Percentiles rank a stretch among this genome's conserved stretches.
Conservation (phyloP, 1,284 basidiomycete genomes). For the Cystodermella granulosa region DNA sequence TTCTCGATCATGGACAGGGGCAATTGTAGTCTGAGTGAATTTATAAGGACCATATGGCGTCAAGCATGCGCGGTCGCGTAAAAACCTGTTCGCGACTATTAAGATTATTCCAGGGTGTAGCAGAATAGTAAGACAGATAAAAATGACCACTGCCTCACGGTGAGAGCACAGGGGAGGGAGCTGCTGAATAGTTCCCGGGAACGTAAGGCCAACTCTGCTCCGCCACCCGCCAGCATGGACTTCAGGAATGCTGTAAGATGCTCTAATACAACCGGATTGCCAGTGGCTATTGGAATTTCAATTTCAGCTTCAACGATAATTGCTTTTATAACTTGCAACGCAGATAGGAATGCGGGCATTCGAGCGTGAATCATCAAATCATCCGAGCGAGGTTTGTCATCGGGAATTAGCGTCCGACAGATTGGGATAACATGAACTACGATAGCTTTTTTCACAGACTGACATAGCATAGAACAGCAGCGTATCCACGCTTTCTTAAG, state of each 20-base stretch:
- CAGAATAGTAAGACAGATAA: constrained; percentile 12
- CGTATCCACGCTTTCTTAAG: constrained; percentile 60
- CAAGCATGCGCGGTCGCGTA: constrained; percentile 53
- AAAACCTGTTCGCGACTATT: constrained; percentile 14
- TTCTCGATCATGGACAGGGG: constrained; percentile 62
- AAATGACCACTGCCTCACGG: constrained; percentile 26
- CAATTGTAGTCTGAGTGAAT: constrained; percentile 62
- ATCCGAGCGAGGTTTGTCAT: constrained; percentile 32
- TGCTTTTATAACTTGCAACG: constrained; percentile 67
- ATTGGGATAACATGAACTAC: constrained; percentile 9
- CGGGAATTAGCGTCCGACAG: constrained; percentile 44
- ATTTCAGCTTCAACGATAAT: constrained; percentile 59
- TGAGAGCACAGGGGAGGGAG: constrained; percentile 28
- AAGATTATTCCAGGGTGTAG: no score
- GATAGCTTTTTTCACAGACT: constrained; percentile 39
- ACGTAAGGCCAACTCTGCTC: constrained; percentile 51
- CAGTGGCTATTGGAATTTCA: constrained; percentile 54
- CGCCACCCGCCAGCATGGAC: constrained; percentile 52
- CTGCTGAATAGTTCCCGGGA: constrained; percentile 32
- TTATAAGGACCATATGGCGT: constrained; percentile 68
- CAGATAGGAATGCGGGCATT: constrained; percentile 49
- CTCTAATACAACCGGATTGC: constrained; percentile 57
- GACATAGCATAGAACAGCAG: constrained; percentile 57
- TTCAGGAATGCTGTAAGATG: constrained; percentile 51
- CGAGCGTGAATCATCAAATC: constrained; percentile 31